Conservation (phyloP, 2,329 filamentous ascomycete genomes). For the Diaporthe helianthi region DNA sequence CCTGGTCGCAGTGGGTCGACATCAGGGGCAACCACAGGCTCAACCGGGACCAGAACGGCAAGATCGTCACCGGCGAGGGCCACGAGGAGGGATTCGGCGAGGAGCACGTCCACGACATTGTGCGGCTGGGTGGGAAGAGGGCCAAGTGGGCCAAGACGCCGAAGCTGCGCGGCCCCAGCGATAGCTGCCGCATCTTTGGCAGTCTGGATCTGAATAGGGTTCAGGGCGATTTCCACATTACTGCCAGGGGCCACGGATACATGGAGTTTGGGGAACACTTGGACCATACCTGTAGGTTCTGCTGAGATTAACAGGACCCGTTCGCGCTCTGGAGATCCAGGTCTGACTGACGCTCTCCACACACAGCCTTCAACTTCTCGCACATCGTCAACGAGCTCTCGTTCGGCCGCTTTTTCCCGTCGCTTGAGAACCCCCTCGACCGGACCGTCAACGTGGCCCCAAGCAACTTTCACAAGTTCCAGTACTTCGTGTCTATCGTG, state of each 20-base stretch:
- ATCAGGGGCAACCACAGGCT: constrained; percentile 69
- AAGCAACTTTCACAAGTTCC: constrained; percentile 89
- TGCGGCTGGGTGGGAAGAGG: constrained; percentile 70
- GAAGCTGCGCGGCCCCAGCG: constrained; percentile 61
- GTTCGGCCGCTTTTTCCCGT: constrained; percentile 96
- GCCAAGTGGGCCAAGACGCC: constrained; percentile 81
- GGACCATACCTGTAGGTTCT: constrained; percentile 75
- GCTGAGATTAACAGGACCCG: neutral
- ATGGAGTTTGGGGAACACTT: constrained; percentile 79
- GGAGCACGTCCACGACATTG: constrained; percentile 90
- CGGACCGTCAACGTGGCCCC: constrained; percentile 81
- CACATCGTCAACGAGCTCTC: constrained; percentile 96
- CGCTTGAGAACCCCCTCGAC: constrained; percentile 92
- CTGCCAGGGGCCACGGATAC: constrained; percentile 94
- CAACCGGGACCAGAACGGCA: constrained; percentile 61
- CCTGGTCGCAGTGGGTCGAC: constrained; percentile 83
- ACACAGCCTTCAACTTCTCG: constrained; percentile 90
- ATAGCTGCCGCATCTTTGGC: constrained; percentile 89
- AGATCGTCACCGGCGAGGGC: constrained; percentile 62
- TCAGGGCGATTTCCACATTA: constrained; percentile 98
- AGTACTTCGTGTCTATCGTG: constrained; percentile 96
- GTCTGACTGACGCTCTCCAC: neutral
- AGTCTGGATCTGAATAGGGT: constrained; percentile 94
- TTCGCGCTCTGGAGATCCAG: neutral
- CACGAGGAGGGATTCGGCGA: constrained; percentile 75